phyloP scores from a whole-genome alignment of 192 early-diverging fungal species.

The Backusella luteola region DNA sequence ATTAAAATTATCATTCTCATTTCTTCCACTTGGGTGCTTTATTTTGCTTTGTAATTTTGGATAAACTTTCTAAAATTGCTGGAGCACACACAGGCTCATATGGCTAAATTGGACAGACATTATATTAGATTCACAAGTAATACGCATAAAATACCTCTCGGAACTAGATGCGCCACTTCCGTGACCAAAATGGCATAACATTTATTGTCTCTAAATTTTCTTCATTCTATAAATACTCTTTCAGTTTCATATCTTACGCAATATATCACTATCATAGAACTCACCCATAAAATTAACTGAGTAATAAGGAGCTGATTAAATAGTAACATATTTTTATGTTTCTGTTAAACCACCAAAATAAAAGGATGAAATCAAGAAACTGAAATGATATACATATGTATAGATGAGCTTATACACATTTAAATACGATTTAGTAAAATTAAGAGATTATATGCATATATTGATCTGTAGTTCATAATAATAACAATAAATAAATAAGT shows the following conservation, averaged over 20 bases:
- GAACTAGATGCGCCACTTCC: constrained; percentile 85
- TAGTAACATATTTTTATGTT: background rate
- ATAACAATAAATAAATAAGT: background rate
- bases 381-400: background rate
- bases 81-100: constrained; percentile 88
- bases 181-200: constrained; percentile 86
- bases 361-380: background rate
- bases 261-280: constrained; percentile 77
- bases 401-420: background rate
- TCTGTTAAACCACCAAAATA: background rate
- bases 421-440: background rate
- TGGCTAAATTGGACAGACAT: constrained; percentile 77
- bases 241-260: constrained; percentile 77
- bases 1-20: constrained; percentile 72
- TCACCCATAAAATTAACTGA: constrained; percentile 38
- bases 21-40: constrained; percentile 75
- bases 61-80: constrained; percentile 91
- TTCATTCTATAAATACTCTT: constrained; percentile 88
- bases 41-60: constrained; percentile 83
- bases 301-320: background rate
- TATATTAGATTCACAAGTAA: constrained; percentile 72
- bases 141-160: constrained; percentile 82
- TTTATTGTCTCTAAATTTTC: constrained; percentile 83
- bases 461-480: background rate
- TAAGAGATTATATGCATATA: constrained; percentile 74